Percentiles rank a stretch among this genome's conserved stretches.
Conservation (phyloP, 179 eudicot genomes). For the Actinidia chinensis region DNA sequence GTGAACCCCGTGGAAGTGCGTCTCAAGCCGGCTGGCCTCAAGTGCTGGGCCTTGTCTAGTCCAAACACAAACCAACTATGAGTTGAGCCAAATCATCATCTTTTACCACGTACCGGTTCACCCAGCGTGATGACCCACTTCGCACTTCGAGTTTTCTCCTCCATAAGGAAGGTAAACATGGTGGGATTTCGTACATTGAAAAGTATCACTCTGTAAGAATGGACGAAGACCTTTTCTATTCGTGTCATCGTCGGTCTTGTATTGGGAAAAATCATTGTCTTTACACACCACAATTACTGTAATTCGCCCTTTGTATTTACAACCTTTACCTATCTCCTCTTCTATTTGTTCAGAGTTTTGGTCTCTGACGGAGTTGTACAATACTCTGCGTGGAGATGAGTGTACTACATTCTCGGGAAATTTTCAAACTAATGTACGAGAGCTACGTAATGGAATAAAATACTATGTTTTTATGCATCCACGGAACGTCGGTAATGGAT, state of each 20-base stretch:
- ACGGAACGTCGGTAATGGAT: too few relatives aligned
- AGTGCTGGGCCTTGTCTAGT: constrained; percentile 50
- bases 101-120: constrained; percentile 48
- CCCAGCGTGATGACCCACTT: constrained; percentile 62
- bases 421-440: too few relatives aligned
- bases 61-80: constrained; percentile 58
- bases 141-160: constrained; percentile 84
- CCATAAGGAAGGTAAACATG: constrained; percentile 51
- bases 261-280: constrained; percentile 10
- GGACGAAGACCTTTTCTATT: neutral
- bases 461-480: too few relatives aligned
- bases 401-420: constrained; percentile 2
- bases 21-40: constrained; percentile 43
- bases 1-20: constrained; percentile 58
- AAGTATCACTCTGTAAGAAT: neutral
- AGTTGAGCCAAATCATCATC: constrained; percentile 53
- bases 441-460: too few relatives aligned
- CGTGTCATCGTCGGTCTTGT: constrained; percentile 11
- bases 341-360: constrained; percentile 9
- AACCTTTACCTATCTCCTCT: neutral
- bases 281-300: constrained; percentile 7
- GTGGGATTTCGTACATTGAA: constrained; percentile 12
- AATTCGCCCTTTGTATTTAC: neutral
- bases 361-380: constrained; percentile 5
- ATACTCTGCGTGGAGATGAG: constrained; percentile 21